Conservation (phyloP, 2,329 filamentous ascomycete genomes). For the Conoideocrella luteorostrata region DNA sequence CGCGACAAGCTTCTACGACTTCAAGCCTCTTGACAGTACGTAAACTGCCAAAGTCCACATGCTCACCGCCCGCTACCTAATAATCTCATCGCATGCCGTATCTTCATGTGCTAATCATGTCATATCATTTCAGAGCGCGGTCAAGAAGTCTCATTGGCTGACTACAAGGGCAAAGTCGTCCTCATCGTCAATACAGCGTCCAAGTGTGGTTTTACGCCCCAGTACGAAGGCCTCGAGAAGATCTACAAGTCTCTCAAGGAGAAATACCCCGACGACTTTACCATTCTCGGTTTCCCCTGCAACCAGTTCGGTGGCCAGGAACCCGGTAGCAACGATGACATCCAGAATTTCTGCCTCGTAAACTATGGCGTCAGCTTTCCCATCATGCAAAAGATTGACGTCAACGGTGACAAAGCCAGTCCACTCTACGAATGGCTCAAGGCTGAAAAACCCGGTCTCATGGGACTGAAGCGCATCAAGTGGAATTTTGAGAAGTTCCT, state of each 20-base stretch:
- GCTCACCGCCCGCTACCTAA: not conserved
- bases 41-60: too few species aligned
- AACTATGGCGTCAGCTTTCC: slow-evolving; percentile 93
- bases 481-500: slow-evolving; percentile 99
- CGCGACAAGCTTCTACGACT: slow-evolving; percentile 64
- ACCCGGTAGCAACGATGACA: slow-evolving; percentile 73
- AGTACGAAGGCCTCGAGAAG: slow-evolving; percentile 85
- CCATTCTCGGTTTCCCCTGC: slow-evolving; percentile 92
- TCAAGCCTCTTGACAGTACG: slow-evolving; percentile 73
- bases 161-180: slow-evolving; percentile 86
- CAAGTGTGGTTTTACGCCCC: slow-evolving; percentile 97
- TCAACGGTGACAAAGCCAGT: slow-evolving; percentile 78
- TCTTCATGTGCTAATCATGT: slow-evolving; percentile 11
- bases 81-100: not conserved
- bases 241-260: slow-evolving; percentile 74
- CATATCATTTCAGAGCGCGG: slow-evolving; percentile 43
- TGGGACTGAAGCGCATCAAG: slow-evolving; percentile 89
- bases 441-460: slow-evolving; percentile 66
- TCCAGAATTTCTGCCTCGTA: slow-evolving; percentile 78
- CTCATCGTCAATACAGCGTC: slow-evolving; percentile 96
- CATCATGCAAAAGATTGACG: slow-evolving; percentile 84
- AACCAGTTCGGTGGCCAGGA: slow-evolving; percentile 96
- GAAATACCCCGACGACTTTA: slow-evolving; percentile 68
- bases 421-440: slow-evolving; percentile 62
- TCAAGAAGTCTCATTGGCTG: slow-evolving; percentile 58